These are phyloP conservation scores for Metschnikowia kofuensis DNA, from an alignment of 805 yeast genomes.

Conservation along the genomic window DNA sequence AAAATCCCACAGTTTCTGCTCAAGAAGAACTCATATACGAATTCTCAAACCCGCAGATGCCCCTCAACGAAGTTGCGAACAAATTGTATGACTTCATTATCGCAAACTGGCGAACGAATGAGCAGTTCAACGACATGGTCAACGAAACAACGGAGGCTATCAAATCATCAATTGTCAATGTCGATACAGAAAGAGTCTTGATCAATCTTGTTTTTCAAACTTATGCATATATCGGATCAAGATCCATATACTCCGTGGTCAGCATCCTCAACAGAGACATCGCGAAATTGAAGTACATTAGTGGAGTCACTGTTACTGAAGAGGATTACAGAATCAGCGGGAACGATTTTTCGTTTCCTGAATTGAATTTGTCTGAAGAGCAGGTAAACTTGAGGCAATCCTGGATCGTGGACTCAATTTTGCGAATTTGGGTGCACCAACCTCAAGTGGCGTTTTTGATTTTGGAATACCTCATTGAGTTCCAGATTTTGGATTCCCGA, in stretches of 20 bases:
- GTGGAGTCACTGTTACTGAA: slow-evolving; percentile 31
- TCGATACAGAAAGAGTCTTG: slow-evolving; percentile 33
- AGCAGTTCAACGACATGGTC: slow-evolving; percentile 33
- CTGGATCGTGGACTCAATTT: slow-evolving; percentile 38
- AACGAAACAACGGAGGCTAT: slow-evolving; percentile 28
- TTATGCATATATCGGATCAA: slow-evolving; percentile 77
- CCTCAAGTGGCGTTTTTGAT: slow-evolving; percentile 44
- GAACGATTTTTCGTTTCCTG: slow-evolving; percentile 33
- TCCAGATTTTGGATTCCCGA: slow-evolving; percentile 30
- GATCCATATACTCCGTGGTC: slow-evolving; percentile 65
- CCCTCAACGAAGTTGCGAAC: slow-evolving; percentile 34
- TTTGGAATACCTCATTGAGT: slow-evolving; percentile 41
- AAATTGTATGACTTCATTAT: slow-evolving; percentile 41
- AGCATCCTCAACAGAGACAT: slow-evolving; percentile 40
- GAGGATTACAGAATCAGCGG: slow-evolving; percentile 27
- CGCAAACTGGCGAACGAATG: slow-evolving; percentile 39
- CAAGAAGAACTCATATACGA: slow-evolving; percentile 40
- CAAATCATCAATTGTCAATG: slow-evolving; percentile 20
- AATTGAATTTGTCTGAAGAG: slow-evolving; percentile 22
- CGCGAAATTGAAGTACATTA: slow-evolving; percentile 35
- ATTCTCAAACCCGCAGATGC: slow-evolving; percentile 35
- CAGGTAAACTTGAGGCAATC: slow-evolving; percentile 28
- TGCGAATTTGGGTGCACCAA: slow-evolving; percentile 44
- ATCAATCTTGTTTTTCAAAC: slow-evolving; percentile 66
- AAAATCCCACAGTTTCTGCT: slow-evolving; percentile 24